Evolutionary conservation across 306 rosid species (phyloP).

Genomic region (Malus fusca): DNA sequence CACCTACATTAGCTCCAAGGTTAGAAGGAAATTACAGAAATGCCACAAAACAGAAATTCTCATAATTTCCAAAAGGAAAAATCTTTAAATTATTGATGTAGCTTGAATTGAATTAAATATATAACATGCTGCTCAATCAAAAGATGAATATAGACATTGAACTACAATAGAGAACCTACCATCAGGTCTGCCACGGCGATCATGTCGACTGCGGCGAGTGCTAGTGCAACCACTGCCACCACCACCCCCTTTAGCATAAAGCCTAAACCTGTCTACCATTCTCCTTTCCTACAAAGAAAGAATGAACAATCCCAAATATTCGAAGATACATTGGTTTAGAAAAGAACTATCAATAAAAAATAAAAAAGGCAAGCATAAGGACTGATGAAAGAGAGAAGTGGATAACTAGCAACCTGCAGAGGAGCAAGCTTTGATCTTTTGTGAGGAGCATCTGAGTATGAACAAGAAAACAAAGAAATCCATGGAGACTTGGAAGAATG

Average conservation of each 20-base stretch:
- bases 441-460: constrained; percentile 41
- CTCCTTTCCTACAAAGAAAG: constrained; percentile 60
- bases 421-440: constrained; percentile 78
- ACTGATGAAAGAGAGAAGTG: background rate
- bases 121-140: background rate
- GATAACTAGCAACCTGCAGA: constrained; percentile 49
- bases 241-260: constrained; percentile 78
- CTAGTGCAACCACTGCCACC: constrained; percentile 91
- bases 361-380: background rate
- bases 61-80: background rate
- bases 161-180: constrained; percentile 32
- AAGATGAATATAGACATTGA: background rate
- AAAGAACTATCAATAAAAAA: background rate
- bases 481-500: constrained; percentile 39
- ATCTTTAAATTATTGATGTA: background rate
- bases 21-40: constrained; percentile 2
- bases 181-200: constrained; percentile 56
- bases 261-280: constrained; percentile 69
- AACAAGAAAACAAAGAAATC: constrained; percentile 27
- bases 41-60: background rate
- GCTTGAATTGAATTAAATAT: background rate
- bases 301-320: background rate
- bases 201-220: constrained; percentile 55
- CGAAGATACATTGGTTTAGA: background rate
- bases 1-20: constrained; percentile 49